Conservation (phyloP, 225 moss, liverwort and hornwort species). For the Rhytidiadelphus loreus region DNA sequence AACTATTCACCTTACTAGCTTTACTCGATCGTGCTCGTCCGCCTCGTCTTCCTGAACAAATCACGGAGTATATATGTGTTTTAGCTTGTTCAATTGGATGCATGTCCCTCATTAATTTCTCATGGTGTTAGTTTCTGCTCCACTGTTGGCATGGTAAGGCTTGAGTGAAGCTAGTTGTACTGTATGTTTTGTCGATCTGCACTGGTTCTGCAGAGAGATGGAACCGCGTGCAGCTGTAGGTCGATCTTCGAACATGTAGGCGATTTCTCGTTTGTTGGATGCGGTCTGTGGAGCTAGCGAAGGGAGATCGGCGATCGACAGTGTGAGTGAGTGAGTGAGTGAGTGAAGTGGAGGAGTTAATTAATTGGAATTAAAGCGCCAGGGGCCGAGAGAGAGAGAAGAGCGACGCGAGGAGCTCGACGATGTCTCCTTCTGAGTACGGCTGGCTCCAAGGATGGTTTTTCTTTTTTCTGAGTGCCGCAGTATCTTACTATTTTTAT, state of each 20-base stretch:
- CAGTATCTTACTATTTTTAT: accelerated
- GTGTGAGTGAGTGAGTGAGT: no score
- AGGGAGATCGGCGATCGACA: neutral
- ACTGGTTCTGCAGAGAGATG: neutral
- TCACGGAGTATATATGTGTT: no score
- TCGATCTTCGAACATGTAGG: neutral
- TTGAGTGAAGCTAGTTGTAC: neutral
- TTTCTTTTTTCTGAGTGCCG: neutral
- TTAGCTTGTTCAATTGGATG: neutral
- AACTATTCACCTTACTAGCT: no score
- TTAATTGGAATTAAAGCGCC: no score
- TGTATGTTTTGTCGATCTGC: neutral
- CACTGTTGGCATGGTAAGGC: no score
- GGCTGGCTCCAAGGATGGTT: neutral
- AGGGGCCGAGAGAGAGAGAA: no score
- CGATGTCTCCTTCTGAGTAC: neutral
- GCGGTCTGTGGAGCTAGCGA: neutral
- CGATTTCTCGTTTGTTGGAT: neutral
- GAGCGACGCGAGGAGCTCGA: neutral
- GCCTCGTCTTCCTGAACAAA: neutral
- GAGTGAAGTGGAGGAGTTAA: neutral
- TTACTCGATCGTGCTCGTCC: neutral
- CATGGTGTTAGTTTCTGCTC: neutral
- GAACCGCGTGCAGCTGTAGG: neutral
- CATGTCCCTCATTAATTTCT: neutral